Conservation (phyloP, 257 asterid species). For the Rubia yunnanensis region DNA sequence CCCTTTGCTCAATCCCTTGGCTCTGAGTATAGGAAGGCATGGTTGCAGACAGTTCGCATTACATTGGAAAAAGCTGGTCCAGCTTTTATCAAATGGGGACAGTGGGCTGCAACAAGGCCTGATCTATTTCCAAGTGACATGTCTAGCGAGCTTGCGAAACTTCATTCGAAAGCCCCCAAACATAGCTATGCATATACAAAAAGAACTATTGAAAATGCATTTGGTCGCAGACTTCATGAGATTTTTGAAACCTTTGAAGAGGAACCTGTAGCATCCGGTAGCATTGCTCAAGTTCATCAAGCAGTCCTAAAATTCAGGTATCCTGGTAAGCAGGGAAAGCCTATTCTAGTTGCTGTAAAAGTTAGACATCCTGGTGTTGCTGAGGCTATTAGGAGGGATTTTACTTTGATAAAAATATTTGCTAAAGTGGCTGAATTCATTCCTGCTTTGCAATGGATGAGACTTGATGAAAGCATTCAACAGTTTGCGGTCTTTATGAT, state of each 20-base stretch:
- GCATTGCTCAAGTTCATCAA: constrained; percentile 83
- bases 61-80: constrained; percentile 90
- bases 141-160: constrained; percentile 65
- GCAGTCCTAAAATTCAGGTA: constrained; percentile 60
- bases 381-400: constrained; percentile 77
- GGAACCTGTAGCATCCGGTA: constrained; percentile 83
- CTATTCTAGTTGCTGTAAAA: constrained; percentile 79
- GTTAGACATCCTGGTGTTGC: constrained; percentile 90
- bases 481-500: constrained; percentile 84
- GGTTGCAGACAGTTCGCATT: constrained; percentile 55
- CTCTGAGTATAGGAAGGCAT: constrained; percentile 48
- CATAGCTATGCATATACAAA: constrained; percentile 74
- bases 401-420: constrained; percentile 50
- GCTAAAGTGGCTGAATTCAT: constrained; percentile 50
- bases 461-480: constrained; percentile 80
- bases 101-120: constrained; percentile 95
- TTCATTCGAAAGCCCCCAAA: constrained; percentile 71
- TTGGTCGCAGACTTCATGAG: constrained; percentile 61
- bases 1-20: constrained; percentile 72
- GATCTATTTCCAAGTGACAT: constrained; percentile 76
- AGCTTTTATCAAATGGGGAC: constrained; percentile 95
- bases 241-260: constrained; percentile 71
- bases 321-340: constrained; percentile 50
- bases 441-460: constrained; percentile 74
- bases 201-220: constrained; percentile 60